Evolutionary conservation across 1,284 basidiomycete species (phyloP).

Genomic region (Cutaneotrichosporon sp.): DNA sequence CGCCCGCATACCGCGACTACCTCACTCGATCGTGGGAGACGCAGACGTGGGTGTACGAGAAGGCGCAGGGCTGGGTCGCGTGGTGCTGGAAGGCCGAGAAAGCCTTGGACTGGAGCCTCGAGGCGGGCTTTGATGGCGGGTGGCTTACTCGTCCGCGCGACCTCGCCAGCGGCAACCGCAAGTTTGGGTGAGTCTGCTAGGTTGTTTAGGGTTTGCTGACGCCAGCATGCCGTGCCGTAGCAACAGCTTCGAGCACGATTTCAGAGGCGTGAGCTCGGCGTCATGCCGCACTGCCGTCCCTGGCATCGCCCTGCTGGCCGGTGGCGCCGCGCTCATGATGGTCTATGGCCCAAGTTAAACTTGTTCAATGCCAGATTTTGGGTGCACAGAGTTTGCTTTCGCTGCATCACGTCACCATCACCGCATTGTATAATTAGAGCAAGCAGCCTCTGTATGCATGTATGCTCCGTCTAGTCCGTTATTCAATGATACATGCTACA

Average conservation of each 20-base stretch:
- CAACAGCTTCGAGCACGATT: not conserved
- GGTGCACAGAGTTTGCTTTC: not conserved
- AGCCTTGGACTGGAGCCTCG: constrained; percentile 66
- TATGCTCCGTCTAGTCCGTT: not conserved
- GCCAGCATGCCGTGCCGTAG: not conserved
- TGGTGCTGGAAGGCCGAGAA: constrained; percentile 51
- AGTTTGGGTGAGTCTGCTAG: not conserved
- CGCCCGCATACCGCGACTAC: constrained; percentile 71
- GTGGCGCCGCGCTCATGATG: not conserved
- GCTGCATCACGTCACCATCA: not conserved
- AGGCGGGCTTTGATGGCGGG: constrained; percentile 43
- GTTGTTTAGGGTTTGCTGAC: not conserved
- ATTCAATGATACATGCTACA: not conserved
- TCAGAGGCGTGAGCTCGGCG: not conserved
- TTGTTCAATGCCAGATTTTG: not conserved
- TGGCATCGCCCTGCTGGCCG: not conserved
- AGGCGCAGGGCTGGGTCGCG: constrained; percentile 44
- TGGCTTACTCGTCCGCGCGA: constrained; percentile 42
- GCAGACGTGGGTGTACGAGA: constrained; percentile 59
- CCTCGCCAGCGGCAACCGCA: constrained; percentile 14
- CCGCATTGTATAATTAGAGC: not conserved
- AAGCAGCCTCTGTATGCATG: constrained; percentile 1
- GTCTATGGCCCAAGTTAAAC: not conserved
- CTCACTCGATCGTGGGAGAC: constrained; percentile 79
- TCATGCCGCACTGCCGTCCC: not conserved